Base-by-base conservation (phyloP, 169 alveolate species). In the Plasmodium sp. region DNA sequence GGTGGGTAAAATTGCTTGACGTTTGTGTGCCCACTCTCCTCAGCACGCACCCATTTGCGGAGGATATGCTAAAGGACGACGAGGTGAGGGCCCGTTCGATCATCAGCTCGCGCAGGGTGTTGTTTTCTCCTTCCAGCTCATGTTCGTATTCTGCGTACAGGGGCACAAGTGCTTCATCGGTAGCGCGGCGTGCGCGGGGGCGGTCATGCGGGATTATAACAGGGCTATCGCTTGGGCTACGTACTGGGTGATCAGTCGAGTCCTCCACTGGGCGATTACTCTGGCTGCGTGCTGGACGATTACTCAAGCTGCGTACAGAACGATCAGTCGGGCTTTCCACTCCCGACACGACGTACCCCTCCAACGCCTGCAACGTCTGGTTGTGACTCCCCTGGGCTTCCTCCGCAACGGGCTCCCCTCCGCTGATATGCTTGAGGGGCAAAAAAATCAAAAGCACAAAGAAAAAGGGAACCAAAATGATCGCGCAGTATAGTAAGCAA, bases 391-490 rank as follows among this genome's bases (percentile, higher is more conserved):
- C 9, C 34, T 51, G 34, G 22, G 45, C 27, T 77, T 51, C 81
- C 0, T 36, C 82, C 74, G 10, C 31, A 34, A 0, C 67, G 39
- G 22, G 77, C 9, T 5, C 27, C 16, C 41, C 51, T 1, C n/a
- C 41, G 27, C 80, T 74, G 41, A 77, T 75, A 36, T 86, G 93
- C 18, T 51, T 75, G 51, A 71, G 41, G 41, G 93, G 93, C 14
- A 86, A 56, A 54, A 86, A 86, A 18, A 86, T 77, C 6, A 79
- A 18, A 36, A 86, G 34, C 34, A 75, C 48, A 36, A 86, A 86
- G 43, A 77, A 75, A 86, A 86, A 86, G 18, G 93, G 93, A 16
- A 86, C 75, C 81, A 86, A 86, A 27, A 86, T 77, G 33, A 86
- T 36, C 22, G 81, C 12, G 62, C 93, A 86, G 18, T 86, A 86